These are phyloP conservation scores for Lasiosphaeria miniovina DNA, from an alignment of 495 filamentous ascomycete species.

Conservation along the genomic window DNA sequence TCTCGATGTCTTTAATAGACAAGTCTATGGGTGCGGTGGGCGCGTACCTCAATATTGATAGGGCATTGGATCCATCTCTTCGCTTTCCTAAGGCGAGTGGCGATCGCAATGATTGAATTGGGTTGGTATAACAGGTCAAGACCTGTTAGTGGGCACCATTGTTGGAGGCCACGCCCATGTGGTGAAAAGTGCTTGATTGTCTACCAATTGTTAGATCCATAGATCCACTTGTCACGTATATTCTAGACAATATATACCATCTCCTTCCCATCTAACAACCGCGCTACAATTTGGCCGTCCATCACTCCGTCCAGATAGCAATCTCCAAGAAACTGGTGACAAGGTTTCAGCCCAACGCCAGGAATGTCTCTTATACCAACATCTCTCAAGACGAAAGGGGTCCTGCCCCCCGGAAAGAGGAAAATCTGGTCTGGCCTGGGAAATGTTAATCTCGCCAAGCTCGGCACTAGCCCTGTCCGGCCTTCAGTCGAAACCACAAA, in stretches of 20 bases:
- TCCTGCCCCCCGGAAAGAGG: conserved; percentile 6
- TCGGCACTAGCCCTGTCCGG: conserved; percentile 7
- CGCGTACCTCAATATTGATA: too few species aligned
- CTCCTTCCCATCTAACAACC: background rate
- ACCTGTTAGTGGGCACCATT: too few species aligned
- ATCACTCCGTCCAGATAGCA: conserved; percentile 10
- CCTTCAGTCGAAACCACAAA: background rate
- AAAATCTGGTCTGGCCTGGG: conserved; percentile 9
- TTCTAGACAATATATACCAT: conserved; percentile 7
- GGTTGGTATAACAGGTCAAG: too few species aligned
- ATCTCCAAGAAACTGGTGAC: conserved; percentile 4
- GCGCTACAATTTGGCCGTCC: background rate
- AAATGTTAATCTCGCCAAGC: conserved; percentile 1
- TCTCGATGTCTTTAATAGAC: too few species aligned
- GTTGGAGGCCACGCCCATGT: too few species aligned
- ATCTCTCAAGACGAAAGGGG: background rate
- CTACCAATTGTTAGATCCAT: too few species aligned
- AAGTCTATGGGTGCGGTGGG: too few species aligned
- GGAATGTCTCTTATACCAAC: conserved; percentile 6
- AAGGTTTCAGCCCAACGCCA: background rate
- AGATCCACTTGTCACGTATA: too few species aligned
- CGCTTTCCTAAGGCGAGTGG: too few species aligned
- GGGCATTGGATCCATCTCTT: too few species aligned
- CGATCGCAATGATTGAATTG: too few species aligned
- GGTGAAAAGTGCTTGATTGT: too few species aligned